These are phyloP conservation scores for Balansia obtecta DNA, from an alignment of 2,329 filamentous ascomycete species.

Conservation along the genomic window DNA sequence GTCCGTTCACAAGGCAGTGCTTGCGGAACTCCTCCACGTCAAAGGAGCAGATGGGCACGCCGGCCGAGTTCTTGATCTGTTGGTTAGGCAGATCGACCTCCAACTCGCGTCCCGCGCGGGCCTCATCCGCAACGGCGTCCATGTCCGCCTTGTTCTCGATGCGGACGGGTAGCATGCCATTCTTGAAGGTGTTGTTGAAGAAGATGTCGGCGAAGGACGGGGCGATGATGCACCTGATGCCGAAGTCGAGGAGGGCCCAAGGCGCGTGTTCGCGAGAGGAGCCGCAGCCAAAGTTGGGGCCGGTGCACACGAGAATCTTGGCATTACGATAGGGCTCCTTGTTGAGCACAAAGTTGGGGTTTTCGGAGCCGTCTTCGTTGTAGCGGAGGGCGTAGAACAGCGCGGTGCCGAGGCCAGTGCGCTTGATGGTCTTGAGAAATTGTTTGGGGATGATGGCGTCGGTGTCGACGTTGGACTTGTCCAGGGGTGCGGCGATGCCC, in stretches of 20 bases:
- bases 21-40: constrained; percentile 90
- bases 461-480: constrained; percentile 89
- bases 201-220: constrained; percentile 70
- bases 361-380: constrained; percentile 59
- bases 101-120: constrained; percentile 66
- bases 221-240: constrained; percentile 87
- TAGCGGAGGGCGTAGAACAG: constrained; percentile 81
- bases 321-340: constrained; percentile 69
- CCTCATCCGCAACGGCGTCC: constrained; percentile 62
- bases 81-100: constrained; percentile 85
- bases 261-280: constrained; percentile 89
- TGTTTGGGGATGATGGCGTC: constrained; percentile 99
- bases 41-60: constrained; percentile 64
- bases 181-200: constrained; percentile 99
- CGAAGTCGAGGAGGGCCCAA: constrained; percentile 93
- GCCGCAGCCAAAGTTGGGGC: constrained; percentile 91
- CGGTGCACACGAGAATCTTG: constrained; percentile 86
- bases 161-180: constrained; percentile 86
- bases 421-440: constrained; percentile 98
- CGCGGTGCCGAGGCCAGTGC: constrained; percentile 78
- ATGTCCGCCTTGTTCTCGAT: constrained; percentile 57
- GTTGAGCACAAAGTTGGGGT: constrained; percentile 80
- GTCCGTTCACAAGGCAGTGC: constrained; percentile 84
- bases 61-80: constrained; percentile 62
- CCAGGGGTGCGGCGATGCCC: constrained; percentile 78